These are phyloP conservation scores for Acrocalymma vagum DNA, from an alignment of 2,329 filamentous ascomycete species.

Conservation along the genomic window DNA sequence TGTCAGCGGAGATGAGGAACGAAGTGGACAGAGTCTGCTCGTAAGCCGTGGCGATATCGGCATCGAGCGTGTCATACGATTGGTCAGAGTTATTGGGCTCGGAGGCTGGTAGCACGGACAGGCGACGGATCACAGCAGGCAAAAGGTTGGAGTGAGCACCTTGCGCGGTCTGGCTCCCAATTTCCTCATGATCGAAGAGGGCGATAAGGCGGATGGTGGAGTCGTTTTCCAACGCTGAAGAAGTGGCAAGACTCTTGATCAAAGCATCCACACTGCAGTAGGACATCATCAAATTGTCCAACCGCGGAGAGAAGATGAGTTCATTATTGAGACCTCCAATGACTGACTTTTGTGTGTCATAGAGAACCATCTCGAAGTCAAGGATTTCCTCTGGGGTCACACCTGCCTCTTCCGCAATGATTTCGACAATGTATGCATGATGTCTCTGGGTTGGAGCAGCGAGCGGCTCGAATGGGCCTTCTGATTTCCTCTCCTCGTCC, in stretches of 20 bases:
- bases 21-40: conserved; percentile 92
- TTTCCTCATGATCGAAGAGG: conserved; percentile 98
- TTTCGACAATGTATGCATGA: conserved; percentile 84
- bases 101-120: conserved; percentile 78
- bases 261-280: conserved; percentile 90
- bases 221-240: conserved; percentile 75
- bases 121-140: conserved; percentile 83
- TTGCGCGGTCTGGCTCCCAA: conserved; percentile 90
- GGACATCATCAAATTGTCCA: conserved; percentile 97
- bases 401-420: conserved; percentile 82
- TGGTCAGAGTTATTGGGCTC: conserved; percentile 65
- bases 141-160: conserved; percentile 93
- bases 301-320: conserved; percentile 92
- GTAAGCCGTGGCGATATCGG: conserved; percentile 77
- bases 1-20: conserved; percentile 95
- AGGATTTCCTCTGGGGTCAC: conserved; percentile 76
- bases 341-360: conserved; percentile 90
- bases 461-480: conserved; percentile 72
- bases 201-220: conserved; percentile 87
- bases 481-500: conserved; percentile 49
- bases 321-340: conserved; percentile 92
- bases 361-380: conserved; percentile 97
- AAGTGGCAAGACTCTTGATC: conserved; percentile 76
- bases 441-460: conserved; percentile 82
- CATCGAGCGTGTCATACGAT: conserved; percentile 69